Evolutionary conservation across 2,329 filamentous ascomycete species (phyloP), one percentile per base, ranked within the genome.

Genomic region (Spiromastix sp.): DNA sequence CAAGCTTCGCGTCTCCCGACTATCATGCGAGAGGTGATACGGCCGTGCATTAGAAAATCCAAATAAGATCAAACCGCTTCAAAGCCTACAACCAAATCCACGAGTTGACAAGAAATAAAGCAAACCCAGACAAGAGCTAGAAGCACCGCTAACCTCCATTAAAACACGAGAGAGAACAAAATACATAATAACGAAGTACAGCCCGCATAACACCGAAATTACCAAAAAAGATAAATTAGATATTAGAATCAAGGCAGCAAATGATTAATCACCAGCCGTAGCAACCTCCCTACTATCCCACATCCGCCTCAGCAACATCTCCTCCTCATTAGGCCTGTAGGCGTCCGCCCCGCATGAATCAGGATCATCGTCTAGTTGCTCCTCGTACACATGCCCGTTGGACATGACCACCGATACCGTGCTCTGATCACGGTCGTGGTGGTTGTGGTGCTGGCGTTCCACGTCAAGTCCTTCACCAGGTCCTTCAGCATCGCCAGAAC

Each of bases 271-370:
- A 8, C 54, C 54, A 16, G 50, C 53, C 11, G 49, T 51, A 12
- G 59, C 54, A 4, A 63, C 56, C 36, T 62, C 59, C 30, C 60
- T 56, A 36, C 57, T 62, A 30, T 63, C 58, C 60, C 60, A 64
- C 47, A 63, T 59, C 30, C 60, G 56, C 27, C 59, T 57, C 34
- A 63, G 50, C 48, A 64, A 54, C 47, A 64, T 49, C 21, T 59
- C 59, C 4, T 47, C 41, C 36, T 60, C 58, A 33, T 44, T 53
- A 2, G 54, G 42, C 12, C 45, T 46, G 24, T 52, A 51, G 10
- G 11, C 34, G 16, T 17, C 25, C 16, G 11, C 25, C 5, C 22
- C 22, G n/a, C n/a, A n/a, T n/a, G n/a, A n/a, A n/a, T n/a, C n/a
- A 18, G 17, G 16, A 16, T 30, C 26, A 24, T 37, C 36, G 17